Base-by-base conservation (phyloP, 495 filamentous ascomycete species). In the Halenospora varia region DNA sequence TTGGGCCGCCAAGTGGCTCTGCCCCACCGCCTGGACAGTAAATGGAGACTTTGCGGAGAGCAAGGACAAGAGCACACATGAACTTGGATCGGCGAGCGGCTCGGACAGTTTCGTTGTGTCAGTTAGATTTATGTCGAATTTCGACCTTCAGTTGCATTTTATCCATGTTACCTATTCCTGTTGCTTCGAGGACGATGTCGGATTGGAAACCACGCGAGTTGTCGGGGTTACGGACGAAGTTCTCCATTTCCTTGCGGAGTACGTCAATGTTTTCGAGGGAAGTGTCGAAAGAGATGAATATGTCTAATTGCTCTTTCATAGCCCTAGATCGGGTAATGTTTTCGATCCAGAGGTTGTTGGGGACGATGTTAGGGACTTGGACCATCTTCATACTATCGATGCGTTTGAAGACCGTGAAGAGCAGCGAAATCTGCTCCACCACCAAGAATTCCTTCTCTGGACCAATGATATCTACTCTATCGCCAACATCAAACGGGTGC, bases 61-160 rank as follows among this genome's bases (percentile, higher is more conserved):
- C 92, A 10, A 91, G 73, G 6, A 96, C 86, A 41, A 98, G 78
- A 2, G 94, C 94, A 65, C 92, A 96, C 84, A 97, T 94, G 75
- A 98, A 96, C 70, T 96, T 97, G 65, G 89, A 94, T 53, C 92
- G 87, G 42, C 94, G 85, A 15, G 88, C 80, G 20, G 88, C 83
- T 20, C 93, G 86, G 40, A 97, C 77, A 25, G 82, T 79, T 58
- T 96, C 93, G 69, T 95, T 96, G 46, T 92, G 84, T 94, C 94
- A 98, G 74, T 97, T 98, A 59, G 87, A 88, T 75, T 96, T 96
- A 77, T 97, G 92, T 57, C 84, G 84, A 65, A 97, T 90, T 59
- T 89, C 87, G 39, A 94, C 80, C 58, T 82, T 84, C 35, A 98
- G 80, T 63, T 87, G 82, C 24, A 98, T 75, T 69, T 95, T 94